Base-by-base conservation (phyloP, 768 basidiomycete species). In the Hydnomerulius pinastri region DNA sequence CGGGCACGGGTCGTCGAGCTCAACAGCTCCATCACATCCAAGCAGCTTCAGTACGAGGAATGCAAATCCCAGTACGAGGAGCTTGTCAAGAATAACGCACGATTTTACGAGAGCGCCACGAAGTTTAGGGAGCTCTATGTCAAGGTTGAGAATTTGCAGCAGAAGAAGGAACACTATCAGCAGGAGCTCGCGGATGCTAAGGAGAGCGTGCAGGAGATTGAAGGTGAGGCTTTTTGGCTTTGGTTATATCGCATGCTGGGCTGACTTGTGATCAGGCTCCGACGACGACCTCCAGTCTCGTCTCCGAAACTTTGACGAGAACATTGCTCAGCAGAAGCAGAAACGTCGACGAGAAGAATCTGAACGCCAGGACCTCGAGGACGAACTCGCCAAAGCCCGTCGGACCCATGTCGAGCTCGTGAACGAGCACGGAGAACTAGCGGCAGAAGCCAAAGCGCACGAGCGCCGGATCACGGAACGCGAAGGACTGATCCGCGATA, bases 111-210 rank as follows among this genome's bases (percentile, higher is more conserved):
- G 43, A 79, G 83, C 38, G 86, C 90, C 3, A 84, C 83, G 18
- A 87, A 87, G 62, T 97, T 98, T 65, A 81, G 91, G 50, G 90
- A 97, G 67, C 77, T 88, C 46, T 94, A 89, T 61, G 70, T 86
- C 47, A 82, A 82, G 58, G 80, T 86, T 18, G 82, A 87, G 48
- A 77, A 73, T 52, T 67, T 90, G 39, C 73, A 84, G 46, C 76
- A 81, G 51, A 80, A 79, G 60, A 86, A 86, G 61, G 63, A 73
- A n/a, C 77, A 81, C 41, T 73, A 83, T 46, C 75, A 86, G 56
- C 68, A 71, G 11, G 86, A 92, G 36, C 73, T 89, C 30, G 73
- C 76, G 1, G 81, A 85, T 24, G 76, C 84, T 6, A 80, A 78
- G 48, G 74, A 83, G 38, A 88, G 79, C 47, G 72, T 90, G 27